Evolutionary conservation across 768 basidiomycete genomes (phyloP).

Genomic region (Podaxis sp.): DNA sequence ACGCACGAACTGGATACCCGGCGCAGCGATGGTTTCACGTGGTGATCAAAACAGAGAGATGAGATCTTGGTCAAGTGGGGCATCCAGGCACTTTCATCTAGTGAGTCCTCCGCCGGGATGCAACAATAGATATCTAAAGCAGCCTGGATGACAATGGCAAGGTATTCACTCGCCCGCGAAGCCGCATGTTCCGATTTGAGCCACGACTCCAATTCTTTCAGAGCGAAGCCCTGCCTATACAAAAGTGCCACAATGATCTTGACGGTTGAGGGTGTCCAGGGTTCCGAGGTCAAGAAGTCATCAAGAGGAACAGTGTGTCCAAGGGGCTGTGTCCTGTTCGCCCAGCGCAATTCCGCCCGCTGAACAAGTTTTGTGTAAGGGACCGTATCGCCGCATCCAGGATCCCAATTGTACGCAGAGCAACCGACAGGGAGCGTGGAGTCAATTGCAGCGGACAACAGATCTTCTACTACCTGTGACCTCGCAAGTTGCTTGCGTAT

Average conservation of each 20-base stretch:
- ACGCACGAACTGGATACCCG: not conserved
- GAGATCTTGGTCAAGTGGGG: slow-evolving; percentile 26
- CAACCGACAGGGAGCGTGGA: slow-evolving; percentile 39
- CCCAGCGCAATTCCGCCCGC: slow-evolving; percentile 34
- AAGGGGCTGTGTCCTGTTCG: slow-evolving; percentile 22
- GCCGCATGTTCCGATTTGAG: slow-evolving; percentile 30
- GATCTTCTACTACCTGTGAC: slow-evolving; percentile 42
- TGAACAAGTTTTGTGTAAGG: slow-evolving; percentile 17
- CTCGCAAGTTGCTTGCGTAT: slow-evolving; percentile 34
- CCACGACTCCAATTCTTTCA: slow-evolving; percentile 38
- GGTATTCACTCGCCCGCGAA: slow-evolving; percentile 24
- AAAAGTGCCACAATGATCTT: slow-evolving; percentile 43
- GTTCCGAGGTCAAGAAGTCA: slow-evolving; percentile 38
- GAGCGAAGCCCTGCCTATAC: slow-evolving; percentile 35
- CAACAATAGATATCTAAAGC: slow-evolving; percentile 39
- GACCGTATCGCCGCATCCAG: not conserved
- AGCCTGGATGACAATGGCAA: slow-evolving; percentile 42
- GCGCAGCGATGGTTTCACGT: not conserved
- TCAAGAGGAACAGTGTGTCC: slow-evolving; percentile 26
- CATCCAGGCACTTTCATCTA: slow-evolving; percentile 28
- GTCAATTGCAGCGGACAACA: slow-evolving; percentile 44
- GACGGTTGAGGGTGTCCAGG: slow-evolving; percentile 45
- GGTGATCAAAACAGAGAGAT: slow-evolving; percentile 3
- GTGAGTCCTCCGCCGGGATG: not conserved
- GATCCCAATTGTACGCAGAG: slow-evolving; percentile 6